These are phyloP conservation scores for Kazachstania kunashirensis DNA, from an alignment of 805 yeast species.

Conservation along the genomic window DNA sequence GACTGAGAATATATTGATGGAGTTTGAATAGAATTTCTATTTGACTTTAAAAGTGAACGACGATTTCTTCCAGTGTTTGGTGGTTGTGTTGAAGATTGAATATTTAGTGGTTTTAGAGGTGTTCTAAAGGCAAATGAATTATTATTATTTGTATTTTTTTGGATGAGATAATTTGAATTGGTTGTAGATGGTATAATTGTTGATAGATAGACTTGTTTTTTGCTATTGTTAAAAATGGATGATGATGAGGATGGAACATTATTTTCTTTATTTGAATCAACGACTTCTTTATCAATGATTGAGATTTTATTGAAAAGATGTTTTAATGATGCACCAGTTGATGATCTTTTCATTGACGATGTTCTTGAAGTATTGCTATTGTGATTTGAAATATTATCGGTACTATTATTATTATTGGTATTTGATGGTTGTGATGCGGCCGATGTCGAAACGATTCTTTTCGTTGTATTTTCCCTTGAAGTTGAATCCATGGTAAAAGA, in stretches of 20 bases:
- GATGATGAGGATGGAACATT: no score
- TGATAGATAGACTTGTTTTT: background rate
- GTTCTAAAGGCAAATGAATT: slow-evolving; percentile 8
- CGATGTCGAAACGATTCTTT: slow-evolving; percentile 3
- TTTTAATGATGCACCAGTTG: slow-evolving; percentile 27
- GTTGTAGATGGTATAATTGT: slow-evolving; percentile 1
- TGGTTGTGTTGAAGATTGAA: background rate
- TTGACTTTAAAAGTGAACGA: background rate
- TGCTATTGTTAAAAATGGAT: no score
- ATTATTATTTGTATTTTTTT: no score
- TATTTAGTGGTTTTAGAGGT: slow-evolving; percentile 11
- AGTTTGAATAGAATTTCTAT: background rate
- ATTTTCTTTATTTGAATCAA: slow-evolving; percentile 11
- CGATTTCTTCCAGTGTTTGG: background rate
- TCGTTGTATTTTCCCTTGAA: slow-evolving; percentile 2
- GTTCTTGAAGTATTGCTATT: background rate
- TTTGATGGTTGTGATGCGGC: slow-evolving; percentile 10
- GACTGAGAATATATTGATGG: slow-evolving; percentile 4
- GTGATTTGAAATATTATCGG: background rate
- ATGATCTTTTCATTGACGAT: slow-evolving; percentile 18
- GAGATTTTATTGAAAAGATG: slow-evolving; percentile 24
- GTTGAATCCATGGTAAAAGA: slow-evolving; percentile 13
- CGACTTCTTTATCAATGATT: slow-evolving; percentile 11
- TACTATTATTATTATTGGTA: background rate
- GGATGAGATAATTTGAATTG: background rate